Evolutionary conservation across 371 early-diverging fungal species (phyloP), one percentile per base, ranked within the genome.

Genomic region (Mucor circinelloides): DNA sequence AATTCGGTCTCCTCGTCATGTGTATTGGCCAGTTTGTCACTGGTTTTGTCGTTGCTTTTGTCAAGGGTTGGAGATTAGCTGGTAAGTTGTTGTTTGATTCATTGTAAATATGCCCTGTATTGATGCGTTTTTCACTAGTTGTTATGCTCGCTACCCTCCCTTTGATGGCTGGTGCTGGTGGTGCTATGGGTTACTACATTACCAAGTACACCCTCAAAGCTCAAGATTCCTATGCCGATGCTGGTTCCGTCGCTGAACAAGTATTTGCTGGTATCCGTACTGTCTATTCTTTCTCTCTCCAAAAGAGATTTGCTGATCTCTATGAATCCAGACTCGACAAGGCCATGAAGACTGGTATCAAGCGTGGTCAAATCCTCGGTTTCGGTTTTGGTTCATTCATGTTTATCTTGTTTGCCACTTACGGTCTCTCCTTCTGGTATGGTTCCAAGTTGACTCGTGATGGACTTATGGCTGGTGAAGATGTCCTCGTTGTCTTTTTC

Each of bases 41-140:
- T 27, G 96, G 95, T 31, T 91, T 97, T 58, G 76, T 94, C 23
- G 87, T 97, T 55, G 97, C 95, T 27, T 97, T 98, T 64, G 66
- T 78, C 52, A 89, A 90, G 63, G 92, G 94, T 8, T 97, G 96
- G 95, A 85, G 87, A 67, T 83, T 98, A 65, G 91, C 83, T 36
- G 64, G 64, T 64, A 64, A 56, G 23, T 54, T 21, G 7, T 27
- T 52, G 13, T 13, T 25, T 10, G 23, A 9, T 30, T 3, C n/a
- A 23, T 6, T 50, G 12, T 38, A n/a, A 38, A 50, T 5, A 23
- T 10, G 32, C 6, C 19, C 7, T 23, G 15, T 32, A 34, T 23
- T 50, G 4, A 34, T 9, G 40, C 28, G 19, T 21, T 48, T 34
- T 62, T 2, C 6, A 21, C 2, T 44, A 64, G 77, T 76, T 19